Percentiles rank a stretch among this genome's conserved stretches.
Conservation (phyloP, 2,329 filamentous ascomycete genomes). For the Stachybotrys chlorohalonatus region DNA sequence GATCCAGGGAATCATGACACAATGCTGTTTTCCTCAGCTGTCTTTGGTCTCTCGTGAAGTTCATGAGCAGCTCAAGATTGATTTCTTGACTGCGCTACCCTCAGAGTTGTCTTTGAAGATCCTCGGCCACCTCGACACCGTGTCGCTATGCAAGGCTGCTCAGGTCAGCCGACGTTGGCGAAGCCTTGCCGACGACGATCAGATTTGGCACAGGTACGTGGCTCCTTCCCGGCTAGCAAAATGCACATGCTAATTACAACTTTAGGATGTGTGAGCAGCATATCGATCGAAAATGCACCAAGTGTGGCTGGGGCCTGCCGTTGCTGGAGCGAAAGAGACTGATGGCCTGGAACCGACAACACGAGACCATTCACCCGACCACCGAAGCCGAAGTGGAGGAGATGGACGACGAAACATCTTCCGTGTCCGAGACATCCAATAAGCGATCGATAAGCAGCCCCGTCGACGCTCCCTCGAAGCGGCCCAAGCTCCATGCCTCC, state of each 20-base stretch:
- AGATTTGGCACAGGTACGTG: constrained; percentile 57
- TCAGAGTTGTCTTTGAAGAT: constrained; percentile 91
- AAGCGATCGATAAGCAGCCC: constrained; percentile 21
- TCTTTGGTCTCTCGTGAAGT: constrained; percentile 88
- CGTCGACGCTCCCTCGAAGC: constrained; percentile 23
- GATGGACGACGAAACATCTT: constrained; percentile 8
- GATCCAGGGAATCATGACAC: constrained; percentile 89
- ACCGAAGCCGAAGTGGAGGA: constrained; percentile 14
- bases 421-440: constrained; percentile 15
- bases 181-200: constrained; percentile 86
- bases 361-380: constrained; percentile 39
- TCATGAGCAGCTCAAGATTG: constrained; percentile 92
- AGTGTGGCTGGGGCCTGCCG: constrained; percentile 92
- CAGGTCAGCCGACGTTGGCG: constrained; percentile 89
- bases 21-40: constrained; percentile 95
- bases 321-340: constrained; percentile 81
- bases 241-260: too few species aligned
- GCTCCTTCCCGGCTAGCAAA: too few species aligned
- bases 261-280: constrained; percentile 84
- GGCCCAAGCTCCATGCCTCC: constrained; percentile 15
- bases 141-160: constrained; percentile 88
- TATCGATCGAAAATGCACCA: constrained; percentile 86
- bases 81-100: constrained; percentile 84
- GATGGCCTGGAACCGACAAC: constrained; percentile 78
- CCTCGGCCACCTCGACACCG: constrained; percentile 84